Conservation (phyloP, 192 early-diverging fungal genomes). For the Entophlyctis luteolus region DNA sequence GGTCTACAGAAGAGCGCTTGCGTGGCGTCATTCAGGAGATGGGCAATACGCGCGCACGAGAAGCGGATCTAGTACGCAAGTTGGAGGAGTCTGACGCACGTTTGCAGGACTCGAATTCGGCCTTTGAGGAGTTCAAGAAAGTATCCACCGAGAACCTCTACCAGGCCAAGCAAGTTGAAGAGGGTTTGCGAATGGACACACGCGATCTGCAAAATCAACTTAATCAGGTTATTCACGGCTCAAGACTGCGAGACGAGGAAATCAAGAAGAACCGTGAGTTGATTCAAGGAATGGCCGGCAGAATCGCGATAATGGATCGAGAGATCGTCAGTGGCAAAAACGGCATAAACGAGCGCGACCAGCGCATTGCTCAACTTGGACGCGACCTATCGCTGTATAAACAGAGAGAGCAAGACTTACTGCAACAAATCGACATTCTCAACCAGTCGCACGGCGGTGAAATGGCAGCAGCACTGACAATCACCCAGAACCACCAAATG, state of each 20-base stretch:
- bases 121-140: conserved; percentile 25
- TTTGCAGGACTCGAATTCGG: neutral
- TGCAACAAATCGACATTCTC: conserved; percentile 6
- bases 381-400: neutral
- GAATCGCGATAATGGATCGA: conserved; percentile 22
- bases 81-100: conserved; percentile 17
- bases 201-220: conserved; percentile 21
- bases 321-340: conserved; percentile 15
- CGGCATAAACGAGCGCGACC: conserved; percentile 15
- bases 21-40: conserved; percentile 18
- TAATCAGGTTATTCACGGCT: conserved; percentile 14
- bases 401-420: conserved; percentile 8
- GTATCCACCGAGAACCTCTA: conserved; percentile 22
- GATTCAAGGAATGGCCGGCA: conserved; percentile 23
- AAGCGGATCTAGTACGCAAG: conserved; percentile 14
- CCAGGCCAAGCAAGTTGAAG: conserved; percentile 12
- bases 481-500: conserved; percentile 15
- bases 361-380: neutral
- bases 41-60: conserved; percentile 20
- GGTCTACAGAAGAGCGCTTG: conserved; percentile 18
- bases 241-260: conserved; percentile 15
- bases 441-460: conserved; percentile 25
- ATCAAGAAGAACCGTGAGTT: conserved; percentile 28
- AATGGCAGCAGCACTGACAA: conserved; percentile 14
- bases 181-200: conserved; percentile 7